phyloP scores from a whole-genome alignment of 306 rosid genomes.

The Vicia faba region DNA sequence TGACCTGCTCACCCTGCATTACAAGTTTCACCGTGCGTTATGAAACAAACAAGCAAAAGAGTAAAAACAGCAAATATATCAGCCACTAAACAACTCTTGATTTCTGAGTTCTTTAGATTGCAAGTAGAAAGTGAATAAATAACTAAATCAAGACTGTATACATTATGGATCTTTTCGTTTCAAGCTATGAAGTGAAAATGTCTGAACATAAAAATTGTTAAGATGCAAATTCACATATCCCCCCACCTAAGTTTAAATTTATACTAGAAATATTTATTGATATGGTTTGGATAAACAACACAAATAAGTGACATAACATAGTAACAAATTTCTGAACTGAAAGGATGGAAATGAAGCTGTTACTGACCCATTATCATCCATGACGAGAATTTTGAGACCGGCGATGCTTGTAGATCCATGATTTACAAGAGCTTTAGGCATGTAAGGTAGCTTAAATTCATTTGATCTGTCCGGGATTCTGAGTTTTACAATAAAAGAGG shows the following conservation, averaged over 20 bases:
- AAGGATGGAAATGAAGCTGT: constrained; percentile 38
- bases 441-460: constrained; percentile 59
- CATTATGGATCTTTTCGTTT: no score
- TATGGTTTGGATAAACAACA: no score
- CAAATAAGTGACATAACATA: no score
- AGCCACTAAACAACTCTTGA: no score
- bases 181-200: no score
- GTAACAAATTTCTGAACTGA: constrained; percentile 19
- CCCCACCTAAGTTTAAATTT: no score
- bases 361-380: constrained; percentile 96
- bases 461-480: constrained; percentile 70
- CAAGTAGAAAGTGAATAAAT: no score
- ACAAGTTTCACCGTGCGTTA: constrained; percentile 33
- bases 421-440: constrained; percentile 55
- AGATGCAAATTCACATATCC: no score
- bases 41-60: background rate
- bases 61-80: background rate
- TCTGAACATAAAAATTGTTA: no score
- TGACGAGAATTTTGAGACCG: constrained; percentile 81
- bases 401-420: constrained; percentile 60
- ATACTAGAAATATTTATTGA: no score
- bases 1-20: constrained; percentile 77
- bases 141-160: no score
- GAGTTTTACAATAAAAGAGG: constrained; percentile 78
- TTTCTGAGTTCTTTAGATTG: no score